Evolutionary conservation across 108 stramenopile species (phyloP), one percentile per base, ranked within the genome.

Genomic region (Skeletonema potamos): DNA sequence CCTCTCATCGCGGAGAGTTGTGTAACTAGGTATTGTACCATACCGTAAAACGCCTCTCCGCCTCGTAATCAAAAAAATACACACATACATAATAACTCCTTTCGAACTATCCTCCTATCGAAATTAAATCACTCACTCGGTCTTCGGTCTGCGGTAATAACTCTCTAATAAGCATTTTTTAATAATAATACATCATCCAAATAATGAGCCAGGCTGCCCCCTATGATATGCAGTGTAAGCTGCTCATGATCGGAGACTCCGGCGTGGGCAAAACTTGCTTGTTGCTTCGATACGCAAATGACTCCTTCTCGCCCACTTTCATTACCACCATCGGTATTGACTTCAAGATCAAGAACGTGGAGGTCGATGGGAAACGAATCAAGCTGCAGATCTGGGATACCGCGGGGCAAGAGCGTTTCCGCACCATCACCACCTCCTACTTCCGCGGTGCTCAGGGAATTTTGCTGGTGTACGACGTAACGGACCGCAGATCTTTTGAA

Each of bases 251-350:
- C 75, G 99, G 99, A 51, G 97, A 99, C 77, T 89, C 88, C 74
- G 92, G 97, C 57, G 98, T 98, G 43, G 99, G 99, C 4, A 99
- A 99, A 82, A 99, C 99, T 9, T 99, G 98, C 74, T 85, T 99
- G 56, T 81, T 99, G 58, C 86, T 99, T 55, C 98, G 98, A 55
- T 99, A 99, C 80, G 98, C 98, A 56, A 96, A 99, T 91, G 97
- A 99, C 84, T 90, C 92, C 51, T 99, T 99, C 84, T 91, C 90
- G 70, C 95, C 95, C 64, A 97, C 91, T 30, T 98, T 97, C 85
- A 97, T 97, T 64, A 97, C 97, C n/a, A 99, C 97, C 65, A 99
- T 99, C 64, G 98, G 98, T 18, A 97, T 99, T 66, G 98, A 99
- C 69, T 97, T 96, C 76, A 97, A 97, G 86, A 96, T 96, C 85